Base-by-base conservation (phyloP, 169 alveolate genomes). In the Babesia divergens region DNA sequence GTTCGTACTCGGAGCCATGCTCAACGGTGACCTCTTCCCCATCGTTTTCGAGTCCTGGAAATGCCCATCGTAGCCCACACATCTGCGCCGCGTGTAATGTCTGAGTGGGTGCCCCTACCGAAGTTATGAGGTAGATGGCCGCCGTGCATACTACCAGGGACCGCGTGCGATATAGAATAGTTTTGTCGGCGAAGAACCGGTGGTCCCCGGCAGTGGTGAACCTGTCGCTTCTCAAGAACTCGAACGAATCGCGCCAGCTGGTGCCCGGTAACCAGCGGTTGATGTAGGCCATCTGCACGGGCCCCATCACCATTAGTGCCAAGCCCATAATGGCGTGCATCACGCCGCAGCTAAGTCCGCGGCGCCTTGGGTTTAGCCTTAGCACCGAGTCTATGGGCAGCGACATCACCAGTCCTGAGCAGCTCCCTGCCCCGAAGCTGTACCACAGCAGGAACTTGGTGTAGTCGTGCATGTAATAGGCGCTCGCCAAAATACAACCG, bases 381-480 rank as follows among this genome's bases (percentile, higher is more conserved):
- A 76, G 42, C 72, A 65, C 80, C 29, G 68, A 32, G n/a, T 76
- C 74, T 40, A 46, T 53, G 0, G 85, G 85, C 37, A 76, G 51
- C 47, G 70, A 70, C 68, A 76, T 26, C 24, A 35, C 69, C 47
- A 76, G 53, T 9, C 85, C 85, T 6, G 85, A 76, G 56, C 59
- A 59, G 58, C 53, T 6, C 16, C 81, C 77, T 9, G 68, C 81
- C 8, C 59, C 62, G 7, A 76, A 64, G 37, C 74, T 53, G 55
- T 76, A 76, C 53, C 20, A 49, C 44, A 66, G 35, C 31, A 67
- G 20, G 35, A 76, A 67, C 28, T 24, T n/a, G 22, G 29, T n/a
- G 34, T 38, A 54, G 56, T 44, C 46, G 47, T 76, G 65, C 18
- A 76, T 62, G 22, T 46, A 38, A 35, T 18, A 35, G 8, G 82